Conservation (phyloP, 148 eudicot genomes). For the Cornus controversa region DNA sequence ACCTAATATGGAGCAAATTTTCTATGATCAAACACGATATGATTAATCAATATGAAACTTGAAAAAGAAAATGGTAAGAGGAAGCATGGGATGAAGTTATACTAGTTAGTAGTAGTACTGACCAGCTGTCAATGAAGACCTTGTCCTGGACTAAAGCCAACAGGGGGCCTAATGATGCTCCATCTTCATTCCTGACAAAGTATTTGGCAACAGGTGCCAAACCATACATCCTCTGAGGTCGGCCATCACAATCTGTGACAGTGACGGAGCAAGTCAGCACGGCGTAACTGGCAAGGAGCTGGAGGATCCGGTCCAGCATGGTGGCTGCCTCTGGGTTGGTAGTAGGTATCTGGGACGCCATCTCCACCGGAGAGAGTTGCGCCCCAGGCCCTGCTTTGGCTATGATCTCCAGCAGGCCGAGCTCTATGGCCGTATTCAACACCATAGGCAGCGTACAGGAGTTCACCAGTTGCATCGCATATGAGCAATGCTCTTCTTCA, state of each 20-base stretch:
- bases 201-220: conserved; percentile 25
- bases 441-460: conserved; percentile 20
- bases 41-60: too few relatives aligned
- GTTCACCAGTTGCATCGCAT: conserved; percentile 18
- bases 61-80: neutral
- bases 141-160: conserved; percentile 34
- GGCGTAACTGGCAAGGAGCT: conserved; percentile 31
- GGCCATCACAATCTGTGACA: neutral
- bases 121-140: conserved; percentile 44
- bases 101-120: neutral
- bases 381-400: conserved; percentile 22
- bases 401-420: conserved; percentile 31
- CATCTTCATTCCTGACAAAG: conserved; percentile 34
- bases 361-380: conserved; percentile 26
- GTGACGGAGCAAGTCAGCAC: conserved; percentile 17
- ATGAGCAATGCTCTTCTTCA: conserved; percentile 6
- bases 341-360: conserved; percentile 20
- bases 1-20: too few relatives aligned
- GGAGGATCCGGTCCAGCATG: conserved; percentile 44
- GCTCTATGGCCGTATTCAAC: conserved; percentile 20
- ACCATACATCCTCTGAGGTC: conserved; percentile 25
- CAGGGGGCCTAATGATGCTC: conserved; percentile 35
- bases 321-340: conserved; percentile 32
- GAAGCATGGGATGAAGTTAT: too few relatives aligned
- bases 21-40: neutral